These are phyloP conservation scores for Pueraria montana DNA, from an alignment of 306 rosid genomes.

Conservation along the genomic window DNA sequence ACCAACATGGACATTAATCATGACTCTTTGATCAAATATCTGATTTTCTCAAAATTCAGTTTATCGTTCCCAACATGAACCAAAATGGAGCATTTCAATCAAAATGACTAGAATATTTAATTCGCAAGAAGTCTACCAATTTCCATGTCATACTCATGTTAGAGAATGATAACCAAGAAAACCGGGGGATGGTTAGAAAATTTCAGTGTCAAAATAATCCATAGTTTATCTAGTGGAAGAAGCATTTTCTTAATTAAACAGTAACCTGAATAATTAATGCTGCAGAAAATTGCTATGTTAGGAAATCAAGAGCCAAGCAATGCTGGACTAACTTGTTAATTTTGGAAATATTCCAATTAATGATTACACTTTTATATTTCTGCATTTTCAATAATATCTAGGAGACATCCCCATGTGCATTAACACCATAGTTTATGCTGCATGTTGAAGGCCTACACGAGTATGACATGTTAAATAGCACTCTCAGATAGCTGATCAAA, in stretches of 20 bases:
- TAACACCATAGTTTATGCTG: conserved; percentile 48
- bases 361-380: conserved; percentile 36
- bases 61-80: no score
- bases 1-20: no score
- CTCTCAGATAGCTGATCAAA: conserved; percentile 24
- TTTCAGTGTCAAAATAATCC: no score
- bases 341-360: conserved; percentile 57
- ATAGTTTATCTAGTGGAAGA: conserved; percentile 58
- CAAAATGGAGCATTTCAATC: no score
- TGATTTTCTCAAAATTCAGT: no score
- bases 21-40: no score
- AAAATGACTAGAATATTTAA: no score
- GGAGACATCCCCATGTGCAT: conserved; percentile 67
- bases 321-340: conserved; percentile 11
- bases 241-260: conserved; percentile 53
- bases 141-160: no score
- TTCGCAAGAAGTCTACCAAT: no score
- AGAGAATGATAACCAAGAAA: no score
- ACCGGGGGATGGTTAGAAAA: no score
- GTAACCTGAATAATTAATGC: conserved; percentile 24
- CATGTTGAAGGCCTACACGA: no score
- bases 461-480: conserved; percentile 77
- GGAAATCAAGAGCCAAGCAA: conserved; percentile 43
- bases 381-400: conserved; percentile 31
- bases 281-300: neutral